Conservation (phyloP, 768 basidiomycete genomes). For the Saitozyma sp. region DNA sequence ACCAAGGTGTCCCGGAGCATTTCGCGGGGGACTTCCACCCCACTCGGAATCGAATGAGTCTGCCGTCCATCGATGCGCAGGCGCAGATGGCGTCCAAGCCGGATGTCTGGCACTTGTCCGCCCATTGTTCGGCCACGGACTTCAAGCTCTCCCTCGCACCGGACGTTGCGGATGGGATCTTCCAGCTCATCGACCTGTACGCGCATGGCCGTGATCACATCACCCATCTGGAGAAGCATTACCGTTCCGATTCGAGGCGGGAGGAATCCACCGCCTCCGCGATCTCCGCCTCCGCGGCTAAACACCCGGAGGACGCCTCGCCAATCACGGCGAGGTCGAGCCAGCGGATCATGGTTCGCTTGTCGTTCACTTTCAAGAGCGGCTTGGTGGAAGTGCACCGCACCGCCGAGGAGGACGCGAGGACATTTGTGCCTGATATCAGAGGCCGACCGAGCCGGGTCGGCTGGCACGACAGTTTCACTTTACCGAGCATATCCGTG, state of each 20-base stretch:
- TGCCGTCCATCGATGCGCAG: slow-evolving; percentile 34
- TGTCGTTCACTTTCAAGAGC: slow-evolving; percentile 78
- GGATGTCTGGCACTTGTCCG: slow-evolving; percentile 35
- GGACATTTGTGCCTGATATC: slow-evolving; percentile 52
- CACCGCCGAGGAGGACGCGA: slow-evolving; percentile 49
- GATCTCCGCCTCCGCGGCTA: background rate
- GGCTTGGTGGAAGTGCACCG: slow-evolving; percentile 74
- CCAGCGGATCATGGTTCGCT: slow-evolving; percentile 51
- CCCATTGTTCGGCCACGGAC: slow-evolving; percentile 44
- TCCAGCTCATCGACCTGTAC: slow-evolving; percentile 45
- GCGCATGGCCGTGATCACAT: slow-evolving; percentile 38
- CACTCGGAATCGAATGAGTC: slow-evolving; percentile 43
- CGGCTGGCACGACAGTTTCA: slow-evolving; percentile 65
- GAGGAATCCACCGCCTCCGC: slow-evolving; percentile 5
- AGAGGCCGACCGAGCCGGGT: slow-evolving; percentile 61
- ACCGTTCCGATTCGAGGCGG: slow-evolving; percentile 26
- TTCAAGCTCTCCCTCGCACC: slow-evolving; percentile 45
- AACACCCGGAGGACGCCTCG: slow-evolving; percentile 5
- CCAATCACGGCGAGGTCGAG: slow-evolving; percentile 11
- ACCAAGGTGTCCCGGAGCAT: slow-evolving; percentile 68
- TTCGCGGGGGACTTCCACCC: slow-evolving; percentile 57
- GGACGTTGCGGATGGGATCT: slow-evolving; percentile 37
- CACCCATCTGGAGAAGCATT: slow-evolving; percentile 34
- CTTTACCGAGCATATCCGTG: slow-evolving; percentile 52
- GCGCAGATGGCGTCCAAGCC: slow-evolving; percentile 37